Percentiles rank a stretch among this genome's conserved stretches.
Conservation (phyloP, 148 eudicot species). For the Silene uniflora region DNA sequence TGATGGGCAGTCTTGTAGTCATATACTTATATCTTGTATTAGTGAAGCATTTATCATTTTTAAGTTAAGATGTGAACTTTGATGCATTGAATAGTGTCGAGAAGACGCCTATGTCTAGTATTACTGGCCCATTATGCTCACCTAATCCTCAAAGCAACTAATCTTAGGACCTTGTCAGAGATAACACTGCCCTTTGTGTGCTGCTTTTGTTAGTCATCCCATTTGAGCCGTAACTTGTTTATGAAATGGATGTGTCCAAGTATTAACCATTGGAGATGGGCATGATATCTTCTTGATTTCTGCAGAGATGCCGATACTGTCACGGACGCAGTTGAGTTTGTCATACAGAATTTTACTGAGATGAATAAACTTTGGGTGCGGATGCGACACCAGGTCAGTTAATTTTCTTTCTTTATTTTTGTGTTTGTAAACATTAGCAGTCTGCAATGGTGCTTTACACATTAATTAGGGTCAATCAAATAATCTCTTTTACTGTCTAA, state of each 20-base stretch:
- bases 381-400: slow-evolving; percentile 95
- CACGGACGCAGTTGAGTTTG: slow-evolving; percentile 90
- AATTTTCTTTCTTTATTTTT: slow-evolving; percentile 16
- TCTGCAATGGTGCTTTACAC: background rate
- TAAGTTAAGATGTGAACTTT: background rate
- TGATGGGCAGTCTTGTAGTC: background rate
- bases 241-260: background rate
- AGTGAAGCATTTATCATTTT: background rate
- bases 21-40: background rate
- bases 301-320: slow-evolving; percentile 92
- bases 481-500: background rate
- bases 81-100: background rate
- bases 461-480: background rate
- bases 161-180: background rate
- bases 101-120: background rate
- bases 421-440: slow-evolving; percentile 15
- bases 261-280: slow-evolving; percentile 9
- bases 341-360: slow-evolving; percentile 93
- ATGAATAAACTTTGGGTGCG: slow-evolving; percentile 99
- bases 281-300: slow-evolving; percentile 27
- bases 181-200: background rate
- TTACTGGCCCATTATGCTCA: background rate
- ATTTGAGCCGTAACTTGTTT: background rate
- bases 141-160: background rate
- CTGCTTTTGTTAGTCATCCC: background rate